Evolutionary conservation across 176 grass and related monocot genomes (phyloP).

Genomic region (Triticum timopheevii): DNA sequence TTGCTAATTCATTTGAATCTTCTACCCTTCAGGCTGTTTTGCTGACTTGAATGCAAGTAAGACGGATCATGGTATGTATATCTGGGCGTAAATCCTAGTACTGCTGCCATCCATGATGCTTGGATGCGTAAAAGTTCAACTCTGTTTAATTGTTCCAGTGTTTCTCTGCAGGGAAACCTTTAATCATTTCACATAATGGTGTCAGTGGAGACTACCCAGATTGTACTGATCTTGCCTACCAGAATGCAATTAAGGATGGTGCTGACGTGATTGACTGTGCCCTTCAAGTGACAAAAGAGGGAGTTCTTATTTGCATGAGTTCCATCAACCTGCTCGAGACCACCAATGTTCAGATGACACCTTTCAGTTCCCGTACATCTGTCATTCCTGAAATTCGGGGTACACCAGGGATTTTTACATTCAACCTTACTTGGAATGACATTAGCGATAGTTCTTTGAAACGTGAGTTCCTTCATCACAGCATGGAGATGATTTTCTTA

Average conservation of each 20-base stretch:
- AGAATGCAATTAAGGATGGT: conserved; percentile 55
- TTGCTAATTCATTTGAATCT: conserved; percentile 37
- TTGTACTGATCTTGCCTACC: conserved; percentile 78
- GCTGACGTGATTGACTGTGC: conserved; percentile 90
- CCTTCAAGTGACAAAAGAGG: conserved; percentile 72
- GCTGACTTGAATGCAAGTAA: conserved; percentile 45
- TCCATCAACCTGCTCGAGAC: conserved; percentile 46
- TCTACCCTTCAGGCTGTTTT: conserved; percentile 73
- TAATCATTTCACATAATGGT: conserved; percentile 83
- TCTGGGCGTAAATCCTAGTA: conserved; percentile 25
- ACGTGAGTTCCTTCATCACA: conserved; percentile 53
- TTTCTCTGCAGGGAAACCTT: conserved; percentile 48
- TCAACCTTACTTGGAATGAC: conserved; percentile 74
- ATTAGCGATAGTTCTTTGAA: conserved; percentile 47
- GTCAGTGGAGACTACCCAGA: conserved; percentile 79
- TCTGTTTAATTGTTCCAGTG: conserved; percentile 7
- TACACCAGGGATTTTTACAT: conserved; percentile 63
- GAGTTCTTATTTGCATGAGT: conserved; percentile 83
- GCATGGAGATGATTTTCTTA: background rate
- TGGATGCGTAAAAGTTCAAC: background rate
- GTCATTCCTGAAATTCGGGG: conserved; percentile 25
- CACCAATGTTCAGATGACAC: conserved; percentile 52
- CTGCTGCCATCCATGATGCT: background rate
- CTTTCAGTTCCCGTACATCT: conserved; percentile 35
- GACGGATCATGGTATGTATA: conserved; percentile 63